Base-by-base conservation (phyloP, 1,284 basidiomycete genomes). In the Tilletia indica region DNA sequence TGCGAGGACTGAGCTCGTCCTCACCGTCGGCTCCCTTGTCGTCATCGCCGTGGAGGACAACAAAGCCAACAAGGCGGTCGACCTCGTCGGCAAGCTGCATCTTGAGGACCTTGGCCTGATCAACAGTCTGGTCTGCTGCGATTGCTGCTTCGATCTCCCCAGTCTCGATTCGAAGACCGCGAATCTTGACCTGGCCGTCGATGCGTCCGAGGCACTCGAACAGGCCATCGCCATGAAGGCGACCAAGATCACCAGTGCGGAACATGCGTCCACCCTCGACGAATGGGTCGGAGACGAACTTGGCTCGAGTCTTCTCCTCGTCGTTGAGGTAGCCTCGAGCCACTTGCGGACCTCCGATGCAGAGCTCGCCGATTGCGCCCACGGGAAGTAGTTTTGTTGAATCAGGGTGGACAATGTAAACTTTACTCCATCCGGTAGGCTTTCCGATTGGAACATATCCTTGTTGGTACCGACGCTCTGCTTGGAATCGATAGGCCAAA, bases 331-430 rank as follows among this genome's bases (percentile, higher is more conserved):
- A 69, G 8, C 68, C 68, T 45, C 48, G 68, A 42, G 16, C 54
- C n/a, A 69, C 68, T 36, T 69, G 68, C 5, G 68, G 68, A 9
- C 68, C 68, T 6, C 14, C 51, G 19, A 69, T 42, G 51, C 16
- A 19, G 9, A 69, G 16, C 68, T 69, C 68, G 11, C 68, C 68
- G 12, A 47, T 9, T 31, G 11, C 14, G 34, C 42, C 42, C 21
- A 61, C 9, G 6, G 51, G 68, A 58, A 38, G n/a, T 6, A 21
- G 48, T 38, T 36, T 16, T 11, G 6, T 38, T 14, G n/a, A 11
- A 21, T 38, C 12, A 11, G 47, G 47, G 31, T 69, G 11, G 45
- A 36, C 16, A 12, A 69, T 9, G 21, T 38, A 54, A n/a, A 61
- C 38, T 58, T 21, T 58, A 9, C 11, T n/a, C 16, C 31, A 34